Percentiles rank a stretch among this genome's conserved stretches.
These are phyloP conservation scores for Neonectria neomacrospora DNA, from an alignment of 2,329 filamentous ascomycete species.

Conservation along the genomic window DNA sequence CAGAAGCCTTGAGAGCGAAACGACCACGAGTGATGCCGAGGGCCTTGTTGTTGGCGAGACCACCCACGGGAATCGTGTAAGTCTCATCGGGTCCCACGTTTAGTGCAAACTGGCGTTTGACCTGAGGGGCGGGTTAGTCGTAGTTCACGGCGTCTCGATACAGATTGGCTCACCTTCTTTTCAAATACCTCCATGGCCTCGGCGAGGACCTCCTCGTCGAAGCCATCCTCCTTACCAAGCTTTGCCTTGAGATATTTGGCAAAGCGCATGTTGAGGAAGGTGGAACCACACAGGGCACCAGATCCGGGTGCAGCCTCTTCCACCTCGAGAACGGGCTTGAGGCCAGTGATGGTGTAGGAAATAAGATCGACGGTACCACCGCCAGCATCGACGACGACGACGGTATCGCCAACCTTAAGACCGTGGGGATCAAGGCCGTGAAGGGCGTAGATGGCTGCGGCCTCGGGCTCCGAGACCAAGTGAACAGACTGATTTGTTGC, in stretches of 20 bases:
- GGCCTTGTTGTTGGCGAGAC: constrained; percentile 52
- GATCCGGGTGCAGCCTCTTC: constrained; percentile 58
- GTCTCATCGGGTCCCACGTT: constrained; percentile 46
- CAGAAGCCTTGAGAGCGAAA: constrained; percentile 51
- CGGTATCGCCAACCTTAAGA: constrained; percentile 56
- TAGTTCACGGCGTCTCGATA: background rate
- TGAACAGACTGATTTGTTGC: constrained; percentile 49
- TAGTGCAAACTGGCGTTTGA: constrained; percentile 52
- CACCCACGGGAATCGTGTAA: constrained; percentile 54
- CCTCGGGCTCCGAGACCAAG: constrained; percentile 61
- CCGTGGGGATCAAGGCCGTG: constrained; percentile 53
- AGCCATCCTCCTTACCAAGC: constrained; percentile 53
- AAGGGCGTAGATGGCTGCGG: constrained; percentile 60
- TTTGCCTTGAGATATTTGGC: constrained; percentile 53
- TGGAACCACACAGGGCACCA: constrained; percentile 59
- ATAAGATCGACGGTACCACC: constrained; percentile 64
- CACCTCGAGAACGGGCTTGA: constrained; percentile 57
- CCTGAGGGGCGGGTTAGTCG: constrained; percentile 34
- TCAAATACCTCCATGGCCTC: constrained; percentile 57
- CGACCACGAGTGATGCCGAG: constrained; percentile 52
- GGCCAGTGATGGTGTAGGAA: constrained; percentile 57
- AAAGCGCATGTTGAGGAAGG: constrained; percentile 59
- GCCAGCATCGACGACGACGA: constrained; percentile 64
- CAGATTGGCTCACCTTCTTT: constrained; percentile 44
- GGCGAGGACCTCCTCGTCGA: constrained; percentile 53